phyloP scores from a whole-genome alignment of 176 grass and related monocot genomes.

The Melocanna baccifera region DNA sequence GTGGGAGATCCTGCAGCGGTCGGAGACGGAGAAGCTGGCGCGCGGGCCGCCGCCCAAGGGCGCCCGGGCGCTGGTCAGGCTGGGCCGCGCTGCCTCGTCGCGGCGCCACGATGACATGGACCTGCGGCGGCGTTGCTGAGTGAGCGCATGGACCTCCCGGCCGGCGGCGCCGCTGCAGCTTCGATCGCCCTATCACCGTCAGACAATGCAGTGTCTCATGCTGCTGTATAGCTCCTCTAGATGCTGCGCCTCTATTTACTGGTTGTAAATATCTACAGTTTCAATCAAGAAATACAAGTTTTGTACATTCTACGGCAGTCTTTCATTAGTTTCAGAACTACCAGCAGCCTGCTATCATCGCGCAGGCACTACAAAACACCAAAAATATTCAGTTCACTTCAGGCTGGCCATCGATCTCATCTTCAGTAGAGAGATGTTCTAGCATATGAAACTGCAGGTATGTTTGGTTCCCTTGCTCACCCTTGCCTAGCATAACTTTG shows the following conservation, averaged over 20 bases:
- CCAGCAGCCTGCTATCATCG: background rate
- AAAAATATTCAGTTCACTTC: background rate
- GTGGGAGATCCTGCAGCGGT: constrained; percentile 65
- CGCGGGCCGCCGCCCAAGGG: constrained; percentile 19
- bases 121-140: constrained; percentile 14
- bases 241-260: background rate
- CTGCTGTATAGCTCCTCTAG: background rate
- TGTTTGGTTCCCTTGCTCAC: no score
- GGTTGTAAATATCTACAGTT: constrained; percentile 41
- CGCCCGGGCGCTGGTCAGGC: constrained; percentile 31
- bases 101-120: constrained; percentile 23
- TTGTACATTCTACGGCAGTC: background rate
- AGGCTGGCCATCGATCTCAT: background rate
- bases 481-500: background rate
- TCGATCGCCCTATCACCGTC: background rate
- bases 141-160: background rate
- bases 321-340: background rate
- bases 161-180: background rate
- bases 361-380: background rate
- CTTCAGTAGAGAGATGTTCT: background rate
- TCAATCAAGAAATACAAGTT: background rate
- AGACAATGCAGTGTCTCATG: background rate
- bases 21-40: constrained; percentile 36
- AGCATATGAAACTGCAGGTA: background rate
- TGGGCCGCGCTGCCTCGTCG: background rate